Base-by-base conservation (phyloP, 2,329 filamentous ascomycete genomes). In the Colletotrichum cuscutae region DNA sequence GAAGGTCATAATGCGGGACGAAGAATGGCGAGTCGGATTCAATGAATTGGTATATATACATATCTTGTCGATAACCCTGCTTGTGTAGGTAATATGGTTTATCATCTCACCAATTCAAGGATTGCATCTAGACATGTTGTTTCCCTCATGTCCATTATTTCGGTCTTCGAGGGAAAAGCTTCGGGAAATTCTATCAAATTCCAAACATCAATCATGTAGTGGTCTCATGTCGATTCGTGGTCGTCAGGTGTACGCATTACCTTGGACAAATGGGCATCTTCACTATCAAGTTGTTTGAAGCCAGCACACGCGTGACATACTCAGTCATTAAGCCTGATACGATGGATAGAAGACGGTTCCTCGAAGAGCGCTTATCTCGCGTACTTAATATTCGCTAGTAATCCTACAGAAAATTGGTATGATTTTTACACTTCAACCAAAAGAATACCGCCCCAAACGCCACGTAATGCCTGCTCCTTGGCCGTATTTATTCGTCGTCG, bases 401-500 rank as follows among this genome's bases (percentile, higher is more conserved):
- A 63, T 73, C 62, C 71, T 68, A 64, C 63, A 66, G 62, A 63
- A 53, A 53, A 60, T 37, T 72, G 68, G 68, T 73, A 72, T 73
- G 68, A 63, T 72, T 72, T 60, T 62, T 73, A 73, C 68, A 73
- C 62, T 62, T 62, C 64, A 52, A 30, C 68, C 58, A 63, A 26
- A 22, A 32, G 46, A 24, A 46, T 42, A 53, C 53, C 62, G 52
- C 28, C 61, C 61, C 32, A 35, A 70, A 73, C 73, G 71, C 63
- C 73, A 19, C 30, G 65, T 53, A 53, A 68, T 71, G 64, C 71
- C 61, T 59, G 15, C 61, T 46, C 30, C 37, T 32, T 32, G 9
- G n/a, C 57, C 35, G 66, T 26, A 67, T 65, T 30, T 81, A 82
- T 1, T 80, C 79, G 32, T 84, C 82, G 15, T 84, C 82, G 11